These are phyloP conservation scores for Hemileia vastatrix DNA, from an alignment of 1,284 basidiomycete genomes.

Conservation along the genomic window DNA sequence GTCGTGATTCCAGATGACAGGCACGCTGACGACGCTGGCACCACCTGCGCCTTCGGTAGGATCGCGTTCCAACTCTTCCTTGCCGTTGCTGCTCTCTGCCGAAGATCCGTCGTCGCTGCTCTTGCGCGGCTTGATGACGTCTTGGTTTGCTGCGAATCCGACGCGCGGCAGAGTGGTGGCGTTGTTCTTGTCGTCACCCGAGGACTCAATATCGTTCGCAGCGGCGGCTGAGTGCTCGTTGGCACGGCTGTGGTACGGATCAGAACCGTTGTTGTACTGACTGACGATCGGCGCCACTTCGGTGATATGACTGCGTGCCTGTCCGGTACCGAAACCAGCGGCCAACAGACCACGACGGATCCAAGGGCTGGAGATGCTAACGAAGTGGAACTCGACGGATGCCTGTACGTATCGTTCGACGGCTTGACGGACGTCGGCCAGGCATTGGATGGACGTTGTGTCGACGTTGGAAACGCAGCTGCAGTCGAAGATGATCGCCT, in stretches of 20 bases:
- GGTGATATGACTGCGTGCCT: conserved; percentile 47
- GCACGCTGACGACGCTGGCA: conserved; percentile 31
- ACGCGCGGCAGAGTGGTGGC: background rate
- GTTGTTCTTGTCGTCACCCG: background rate
- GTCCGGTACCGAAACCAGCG: conserved; percentile 68
- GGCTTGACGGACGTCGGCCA: conserved; percentile 77
- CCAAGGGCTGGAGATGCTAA: conserved; percentile 82
- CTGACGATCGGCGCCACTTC: conserved; percentile 68
- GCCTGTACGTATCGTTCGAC: conserved; percentile 77
- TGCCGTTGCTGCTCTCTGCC: conserved; percentile 24
- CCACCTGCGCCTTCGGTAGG: conserved; percentile 5
- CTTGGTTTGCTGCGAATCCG: conserved; percentile 1
- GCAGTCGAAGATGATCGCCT: conserved; percentile 85
- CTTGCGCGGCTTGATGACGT: no score
- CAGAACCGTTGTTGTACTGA: conserved; percentile 23
- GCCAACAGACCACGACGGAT: conserved; percentile 77
- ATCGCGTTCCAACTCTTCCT: conserved; percentile 24
- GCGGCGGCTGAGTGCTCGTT: background rate
- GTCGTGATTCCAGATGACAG: no score
- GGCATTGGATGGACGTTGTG: conserved; percentile 77
- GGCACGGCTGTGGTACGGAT: background rate
- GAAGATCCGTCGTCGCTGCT: conserved; percentile 44
- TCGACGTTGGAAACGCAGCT: conserved; percentile 61
- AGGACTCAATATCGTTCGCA: no score
- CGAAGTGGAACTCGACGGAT: conserved; percentile 77